phyloP scores from a whole-genome alignment of 371 early-diverging fungal genomes.

The Coemansia sp. region DNA sequence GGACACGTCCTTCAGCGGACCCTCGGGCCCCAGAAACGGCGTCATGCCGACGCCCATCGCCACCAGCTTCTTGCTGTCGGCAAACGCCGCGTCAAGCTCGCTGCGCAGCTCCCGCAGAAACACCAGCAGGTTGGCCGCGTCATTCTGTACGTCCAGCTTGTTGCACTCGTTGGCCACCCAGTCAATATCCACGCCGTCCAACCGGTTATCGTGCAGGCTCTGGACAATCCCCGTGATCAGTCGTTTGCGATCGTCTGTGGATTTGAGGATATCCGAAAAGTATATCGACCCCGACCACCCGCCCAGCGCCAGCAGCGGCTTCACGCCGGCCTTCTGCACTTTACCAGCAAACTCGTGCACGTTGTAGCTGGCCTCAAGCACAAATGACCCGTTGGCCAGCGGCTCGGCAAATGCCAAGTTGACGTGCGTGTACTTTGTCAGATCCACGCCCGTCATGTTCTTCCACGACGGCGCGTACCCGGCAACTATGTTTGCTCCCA shows the following conservation, averaged over 20 bases:
- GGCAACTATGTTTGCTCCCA: conserved; percentile 51
- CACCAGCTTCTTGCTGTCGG: conserved; percentile 57
- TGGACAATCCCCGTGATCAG: conserved; percentile 61
- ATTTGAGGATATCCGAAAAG: conserved; percentile 58
- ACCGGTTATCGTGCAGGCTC: conserved; percentile 49
- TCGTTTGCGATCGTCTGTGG: conserved; percentile 47
- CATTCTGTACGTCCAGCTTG: conserved; percentile 53
- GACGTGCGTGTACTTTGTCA: conserved; percentile 38
- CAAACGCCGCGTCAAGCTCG: conserved; percentile 58
- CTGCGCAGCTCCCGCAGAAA: conserved; percentile 64
- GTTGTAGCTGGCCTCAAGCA: conserved; percentile 30
- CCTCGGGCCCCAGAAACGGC: conserved; percentile 57
- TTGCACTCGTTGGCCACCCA: conserved; percentile 80
- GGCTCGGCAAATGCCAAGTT: conserved; percentile 43
- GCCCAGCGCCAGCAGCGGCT: conserved; percentile 58
- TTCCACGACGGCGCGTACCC: conserved; percentile 44
- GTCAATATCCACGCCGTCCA: conserved; percentile 55
- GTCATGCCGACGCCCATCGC: conserved; percentile 70
- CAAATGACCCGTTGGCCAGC: conserved; percentile 16
- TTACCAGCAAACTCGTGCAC: conserved; percentile 13
- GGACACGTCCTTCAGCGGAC: conserved; percentile 56
- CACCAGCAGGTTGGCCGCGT: conserved; percentile 61
- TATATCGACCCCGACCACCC: conserved; percentile 37
- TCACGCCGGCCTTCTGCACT: conserved; percentile 51
- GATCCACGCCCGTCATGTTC: conserved; percentile 24